Evolutionary conservation across 202 grass and related monocot species (phyloP).

Genomic region (Dendrocalamus latiflorus): DNA sequence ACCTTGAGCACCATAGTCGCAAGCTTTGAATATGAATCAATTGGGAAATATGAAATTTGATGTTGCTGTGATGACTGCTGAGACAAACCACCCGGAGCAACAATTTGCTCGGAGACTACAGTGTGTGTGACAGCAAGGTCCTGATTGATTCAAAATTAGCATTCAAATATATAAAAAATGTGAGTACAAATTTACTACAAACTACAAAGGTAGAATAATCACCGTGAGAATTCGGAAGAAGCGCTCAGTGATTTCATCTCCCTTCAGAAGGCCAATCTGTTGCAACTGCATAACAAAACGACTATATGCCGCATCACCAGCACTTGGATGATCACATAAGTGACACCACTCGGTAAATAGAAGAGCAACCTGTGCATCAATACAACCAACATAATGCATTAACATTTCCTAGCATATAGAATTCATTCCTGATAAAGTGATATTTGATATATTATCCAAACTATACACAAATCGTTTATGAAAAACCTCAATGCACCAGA

Average conservation of each 20-base stretch:
- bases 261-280: slow-evolving; percentile 64
- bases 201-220: slow-evolving; percentile 22
- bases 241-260: slow-evolving; percentile 71
- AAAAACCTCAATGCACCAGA: not conserved
- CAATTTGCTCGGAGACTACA: slow-evolving; percentile 44
- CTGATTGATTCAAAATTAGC: slow-evolving; percentile 40
- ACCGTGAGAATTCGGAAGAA: slow-evolving; percentile 72
- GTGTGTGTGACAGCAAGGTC: slow-evolving; percentile 62
- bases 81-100: slow-evolving; percentile 41
- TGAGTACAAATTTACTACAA: not conserved
- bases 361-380: slow-evolving; percentile 41
- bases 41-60: slow-evolving; percentile 57
- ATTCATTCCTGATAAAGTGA: not conserved
- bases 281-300: slow-evolving; percentile 67
- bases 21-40: slow-evolving; percentile 85
- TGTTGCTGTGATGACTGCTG: slow-evolving; percentile 34
- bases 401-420: not conserved
- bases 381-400: slow-evolving; percentile 8
- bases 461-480: not conserved
- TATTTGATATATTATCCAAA: not conserved
- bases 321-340: too few species aligned
- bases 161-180: not conserved
- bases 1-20: slow-evolving; percentile 69
- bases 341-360: slow-evolving; percentile 15
- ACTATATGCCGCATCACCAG: not conserved